A percentile compares a stretch with the other conserved stretches of the same genome.
These are phyloP conservation scores for Clarireedia paspali DNA, from an alignment of 2,329 filamentous ascomycete species.

Conservation along the genomic window DNA sequence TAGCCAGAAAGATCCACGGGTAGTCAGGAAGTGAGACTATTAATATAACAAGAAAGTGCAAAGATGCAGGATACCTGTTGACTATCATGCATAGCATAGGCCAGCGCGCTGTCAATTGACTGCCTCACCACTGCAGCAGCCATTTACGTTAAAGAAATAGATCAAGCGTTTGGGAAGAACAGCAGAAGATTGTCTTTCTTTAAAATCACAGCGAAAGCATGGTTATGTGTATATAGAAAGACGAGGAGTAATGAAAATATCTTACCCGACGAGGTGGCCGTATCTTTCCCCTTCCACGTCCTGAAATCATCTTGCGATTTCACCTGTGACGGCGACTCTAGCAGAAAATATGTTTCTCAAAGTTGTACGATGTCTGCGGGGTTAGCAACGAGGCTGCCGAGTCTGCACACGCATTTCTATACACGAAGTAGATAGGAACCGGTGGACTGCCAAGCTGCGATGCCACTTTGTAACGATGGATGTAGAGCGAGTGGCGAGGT, in stretches of 20 bases:
- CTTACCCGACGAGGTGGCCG: constrained; percentile 60
- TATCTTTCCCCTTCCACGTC: constrained; percentile 51
- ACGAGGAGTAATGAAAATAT: constrained; percentile 17
- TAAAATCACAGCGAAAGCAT: neutral
- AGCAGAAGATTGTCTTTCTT: neutral
- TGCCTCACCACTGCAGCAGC: neutral
- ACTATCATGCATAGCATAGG: neutral
- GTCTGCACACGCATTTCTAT: neutral
- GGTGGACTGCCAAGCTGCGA: no score
- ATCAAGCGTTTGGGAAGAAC: neutral
- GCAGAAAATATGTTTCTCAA: neutral
- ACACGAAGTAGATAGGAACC: no score
- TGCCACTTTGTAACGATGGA: no score
- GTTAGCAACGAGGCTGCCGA: neutral
- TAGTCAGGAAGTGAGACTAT: neutral
- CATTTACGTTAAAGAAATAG: neutral
- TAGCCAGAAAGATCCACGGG: neutral
- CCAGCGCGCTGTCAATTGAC: neutral
- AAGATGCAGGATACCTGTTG: neutral
- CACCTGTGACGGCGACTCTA: neutral
- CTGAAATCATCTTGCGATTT: constrained; percentile 38
- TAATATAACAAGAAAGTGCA: neutral
- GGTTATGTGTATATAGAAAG: neutral
- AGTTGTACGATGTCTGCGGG: neutral
- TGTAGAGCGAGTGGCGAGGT: no score